Base-by-base conservation (phyloP, 768 basidiomycete genomes). In the Xerocomus spinulosus region DNA sequence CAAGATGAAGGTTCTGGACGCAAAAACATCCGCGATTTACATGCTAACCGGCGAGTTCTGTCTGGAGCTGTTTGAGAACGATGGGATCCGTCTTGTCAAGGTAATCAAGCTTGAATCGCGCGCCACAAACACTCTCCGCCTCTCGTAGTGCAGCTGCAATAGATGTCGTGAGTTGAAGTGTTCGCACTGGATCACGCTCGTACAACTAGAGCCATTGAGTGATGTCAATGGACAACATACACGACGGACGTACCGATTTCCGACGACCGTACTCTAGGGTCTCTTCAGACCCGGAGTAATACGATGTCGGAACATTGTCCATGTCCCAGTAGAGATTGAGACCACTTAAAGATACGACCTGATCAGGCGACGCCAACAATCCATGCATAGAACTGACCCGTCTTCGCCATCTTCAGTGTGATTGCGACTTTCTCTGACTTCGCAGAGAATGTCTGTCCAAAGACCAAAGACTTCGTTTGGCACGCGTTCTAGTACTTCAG, bases 381-480 rank as follows among this genome's bases (percentile, higher is more conserved):
- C 8, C 18, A 28, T 23, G 8, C 20, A 14, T 9, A 24, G 29
- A 21, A 63, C 60, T 54, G 33, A 69, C 73, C 60, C 59, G n/a
- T 63, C 65, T 50, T 70, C 70, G 15, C 71, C 71, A 39, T 68
- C 61, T 15, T 66, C 64, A 1, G 59, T 56, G 20, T 62, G 60
- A 23, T 60, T 70, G 54, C 74, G 70, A 8, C 81, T 81, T 66
- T 94, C 92, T 59, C 83, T 86, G 42, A 93, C 74, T 62, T 93
- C 91, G 13, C 84, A 86, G 44, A 94, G 82, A 5, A 93, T 92
- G 52, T 93, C 92, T 32, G 86, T 70, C 92, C 92, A 95, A 24
- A 92, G 68, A 58, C 89, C 87, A 65, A 89, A 87, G 21, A 91
- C 80, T 56, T 93, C 92, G 3, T 74, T 77, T 13, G 80, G 75